These are phyloP conservation scores for Suillus tomentosus DNA, from an alignment of 768 basidiomycete species.

Conservation along the genomic window DNA sequence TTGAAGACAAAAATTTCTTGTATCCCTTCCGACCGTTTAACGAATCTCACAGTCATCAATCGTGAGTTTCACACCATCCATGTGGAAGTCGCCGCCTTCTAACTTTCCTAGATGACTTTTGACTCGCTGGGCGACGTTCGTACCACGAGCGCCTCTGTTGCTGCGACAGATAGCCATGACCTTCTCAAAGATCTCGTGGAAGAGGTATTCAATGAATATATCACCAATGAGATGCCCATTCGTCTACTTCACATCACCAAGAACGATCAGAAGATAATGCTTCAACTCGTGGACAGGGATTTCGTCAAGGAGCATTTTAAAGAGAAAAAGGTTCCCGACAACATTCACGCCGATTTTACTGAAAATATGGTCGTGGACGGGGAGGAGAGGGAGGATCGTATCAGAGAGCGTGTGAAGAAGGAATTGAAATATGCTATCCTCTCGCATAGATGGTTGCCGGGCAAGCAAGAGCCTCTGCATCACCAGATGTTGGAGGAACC, in stretches of 20 bases:
- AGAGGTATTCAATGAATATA: conserved; percentile 1
- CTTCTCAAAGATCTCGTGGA: not conserved
- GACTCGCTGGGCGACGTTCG: not conserved
- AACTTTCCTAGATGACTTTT: not conserved
- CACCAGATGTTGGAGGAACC: not conserved
- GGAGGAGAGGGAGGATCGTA: conserved; percentile 3
- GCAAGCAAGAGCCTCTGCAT: not conserved
- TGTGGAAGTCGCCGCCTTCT: not conserved
- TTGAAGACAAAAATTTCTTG: not conserved
- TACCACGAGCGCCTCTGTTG: not conserved
- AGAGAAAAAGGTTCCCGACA: not conserved
- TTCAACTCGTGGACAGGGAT: not conserved
- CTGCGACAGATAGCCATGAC: not conserved
- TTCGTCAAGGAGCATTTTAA: not conserved
- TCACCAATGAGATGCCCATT: conserved; percentile 8
- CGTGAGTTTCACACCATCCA: not conserved
- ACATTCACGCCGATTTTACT: not conserved
- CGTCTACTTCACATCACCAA: conserved; percentile 5
- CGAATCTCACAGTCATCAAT: not conserved
- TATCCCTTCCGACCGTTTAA: not conserved
- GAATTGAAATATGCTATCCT: conserved; percentile 11
- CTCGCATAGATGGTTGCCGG: conserved; percentile 12
- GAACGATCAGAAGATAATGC: not conserved
- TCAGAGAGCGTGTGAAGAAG: conserved; percentile 4
- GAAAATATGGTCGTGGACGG: not conserved